Percentiles rank a stretch among this genome's conserved stretches.
Conservation (phyloP, 2,329 filamentous ascomycete species). For the Colletotrichum abscissum region DNA sequence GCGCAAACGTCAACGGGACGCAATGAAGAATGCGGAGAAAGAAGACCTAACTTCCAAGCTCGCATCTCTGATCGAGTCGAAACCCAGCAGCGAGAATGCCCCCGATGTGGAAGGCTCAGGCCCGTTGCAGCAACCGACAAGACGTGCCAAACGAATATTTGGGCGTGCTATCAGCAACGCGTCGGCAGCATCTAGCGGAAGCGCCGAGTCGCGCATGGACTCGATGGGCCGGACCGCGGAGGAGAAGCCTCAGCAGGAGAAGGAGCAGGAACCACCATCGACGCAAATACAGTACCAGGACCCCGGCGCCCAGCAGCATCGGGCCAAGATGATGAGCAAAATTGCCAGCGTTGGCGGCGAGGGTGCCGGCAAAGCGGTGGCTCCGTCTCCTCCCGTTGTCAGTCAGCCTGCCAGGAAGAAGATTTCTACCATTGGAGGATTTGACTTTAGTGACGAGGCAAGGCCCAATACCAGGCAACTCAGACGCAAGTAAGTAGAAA, state of each 20-base stretch:
- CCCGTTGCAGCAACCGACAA: slow-evolving; percentile 11
- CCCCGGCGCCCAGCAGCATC: slow-evolving; percentile 57
- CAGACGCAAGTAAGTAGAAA: slow-evolving; percentile 20
- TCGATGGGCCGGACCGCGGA: slow-evolving; percentile 14
- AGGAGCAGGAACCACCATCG: slow-evolving; percentile 47
- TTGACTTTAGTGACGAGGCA: slow-evolving; percentile 19
- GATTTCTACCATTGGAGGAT: slow-evolving; percentile 17
- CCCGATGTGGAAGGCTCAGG: slow-evolving; percentile 35
- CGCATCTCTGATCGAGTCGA: slow-evolving; percentile 53
- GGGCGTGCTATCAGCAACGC: slow-evolving; percentile 70
- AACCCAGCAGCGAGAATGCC: slow-evolving; percentile 33
- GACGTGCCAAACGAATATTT: slow-evolving; percentile 59
- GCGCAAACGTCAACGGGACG: slow-evolving; percentile 23
- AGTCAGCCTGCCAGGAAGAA: slow-evolving; percentile 11
- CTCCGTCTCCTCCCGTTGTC: neutral
- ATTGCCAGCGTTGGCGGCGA: slow-evolving; percentile 44
- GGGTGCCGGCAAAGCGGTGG: neutral
- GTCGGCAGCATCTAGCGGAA: slow-evolving; percentile 61
- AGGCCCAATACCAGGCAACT: slow-evolving; percentile 15
- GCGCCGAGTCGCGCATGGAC: slow-evolving; percentile 49
- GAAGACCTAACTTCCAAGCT: slow-evolving; percentile 55
- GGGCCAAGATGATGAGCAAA: slow-evolving; percentile 56
- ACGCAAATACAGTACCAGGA: slow-evolving; percentile 68
- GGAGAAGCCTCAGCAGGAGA: slow-evolving; percentile 11
- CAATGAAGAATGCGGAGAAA: slow-evolving; percentile 49